A percentile compares a stretch with the other conserved stretches of the same genome.
Evolutionary conservation across 345 rosid species (phyloP).

Genomic region (Erucastrum elatum): DNA sequence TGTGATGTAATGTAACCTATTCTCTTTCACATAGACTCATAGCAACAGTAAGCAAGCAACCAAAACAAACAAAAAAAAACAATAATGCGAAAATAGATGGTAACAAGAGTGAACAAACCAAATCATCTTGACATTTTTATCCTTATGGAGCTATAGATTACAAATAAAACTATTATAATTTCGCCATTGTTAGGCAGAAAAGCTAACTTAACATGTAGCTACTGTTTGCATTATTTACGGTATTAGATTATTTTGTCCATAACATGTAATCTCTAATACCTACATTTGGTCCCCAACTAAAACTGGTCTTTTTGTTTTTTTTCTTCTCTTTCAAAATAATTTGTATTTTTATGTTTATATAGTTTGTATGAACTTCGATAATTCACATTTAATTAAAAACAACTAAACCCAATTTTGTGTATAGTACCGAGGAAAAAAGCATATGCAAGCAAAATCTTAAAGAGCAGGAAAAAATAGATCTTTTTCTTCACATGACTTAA

Average conservation of each 20-base stretch:
- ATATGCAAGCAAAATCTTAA: slow-evolving; percentile 31
- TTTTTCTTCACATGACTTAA: slow-evolving; percentile 31
- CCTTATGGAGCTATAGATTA: not conserved
- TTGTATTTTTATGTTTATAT: not conserved
- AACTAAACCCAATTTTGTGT: slow-evolving; percentile 12
- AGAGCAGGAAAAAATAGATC: slow-evolving; percentile 25
- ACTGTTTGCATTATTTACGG: not conserved
- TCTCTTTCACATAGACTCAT: slow-evolving; percentile 13
- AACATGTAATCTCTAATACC: not conserved
- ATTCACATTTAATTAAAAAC: not conserved
- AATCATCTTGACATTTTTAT: slow-evolving; percentile 9
- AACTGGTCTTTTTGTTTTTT: not conserved
- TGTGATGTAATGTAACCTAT: slow-evolving; percentile 30
- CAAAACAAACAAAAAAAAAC: not conserved
- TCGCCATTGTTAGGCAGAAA: not conserved
- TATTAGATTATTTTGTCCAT: not conserved
- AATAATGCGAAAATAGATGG: not conserved
- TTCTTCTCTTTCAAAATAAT: not conserved
- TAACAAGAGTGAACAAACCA: slow-evolving; percentile 20
- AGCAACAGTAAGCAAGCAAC: not conserved
- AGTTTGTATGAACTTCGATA: not conserved
- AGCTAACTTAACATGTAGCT: not conserved
- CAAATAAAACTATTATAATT: not conserved
- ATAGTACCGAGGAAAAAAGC: slow-evolving; percentile 27
- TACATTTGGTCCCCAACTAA: not conserved